Evolutionary conservation across 78 protist species (phyloP), one percentile per base, ranked within the genome.

Genomic region (Bigelowiella natans): DNA sequence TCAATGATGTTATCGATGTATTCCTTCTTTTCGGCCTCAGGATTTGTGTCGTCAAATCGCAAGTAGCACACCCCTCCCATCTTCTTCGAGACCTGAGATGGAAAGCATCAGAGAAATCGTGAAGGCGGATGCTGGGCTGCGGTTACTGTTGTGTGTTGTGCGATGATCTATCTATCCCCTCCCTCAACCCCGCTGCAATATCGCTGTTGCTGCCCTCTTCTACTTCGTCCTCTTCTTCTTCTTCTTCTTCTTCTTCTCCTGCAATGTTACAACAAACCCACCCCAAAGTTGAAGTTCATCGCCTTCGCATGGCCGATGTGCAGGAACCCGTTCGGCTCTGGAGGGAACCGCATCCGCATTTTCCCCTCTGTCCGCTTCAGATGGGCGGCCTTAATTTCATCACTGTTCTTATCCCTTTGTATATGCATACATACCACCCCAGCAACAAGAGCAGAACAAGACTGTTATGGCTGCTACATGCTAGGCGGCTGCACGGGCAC

Each of bases 291-390:
- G 63, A 99, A 86, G 93, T 89, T 88, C 96, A 97, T 97, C 84
- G 97, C 96, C 95, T 99, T 99, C 36, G 99, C 99, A 91, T 99
- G 99, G 29, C 99, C 99, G 89, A 99, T 97, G 94, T 99, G 99
- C 26, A 98, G 93, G 90, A 93, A 98, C 37, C 99, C 96, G 39
- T 98, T 98, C 82, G 99, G 99, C 94, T 98, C 99, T 0, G 99
- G 99, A 2, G 99, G 99, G 95, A 98, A 98, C 30, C 99, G 95
- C 18, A 99, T 97, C 37, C 64, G 31, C 38, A 96, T 34, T 39
- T 64, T 38, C 18, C 97, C 98, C 31, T 96, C 97, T 3, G 97
- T 94, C 28, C 73, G 7, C 73, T 7, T 51, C 34, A 7, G 73
- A 18, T 51, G 73, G 7, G 73, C 73, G 34, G 7, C 18, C 73